phyloP scores from a whole-genome alignment of 345 rosid species.

The Orychophragmus violaceus region DNA sequence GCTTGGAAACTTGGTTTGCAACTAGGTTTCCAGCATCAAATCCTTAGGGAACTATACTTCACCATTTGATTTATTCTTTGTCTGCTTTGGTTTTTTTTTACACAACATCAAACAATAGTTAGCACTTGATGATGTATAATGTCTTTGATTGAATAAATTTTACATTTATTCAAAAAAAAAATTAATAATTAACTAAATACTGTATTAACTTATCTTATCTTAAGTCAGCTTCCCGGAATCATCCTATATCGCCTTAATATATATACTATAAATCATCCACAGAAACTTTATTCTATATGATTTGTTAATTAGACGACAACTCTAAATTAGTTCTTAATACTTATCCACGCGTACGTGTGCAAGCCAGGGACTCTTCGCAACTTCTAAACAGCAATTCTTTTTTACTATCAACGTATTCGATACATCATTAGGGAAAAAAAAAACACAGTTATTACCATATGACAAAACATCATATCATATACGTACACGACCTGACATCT shows the following conservation, averaged over 20 bases:
- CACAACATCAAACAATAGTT: too few relatives aligned
- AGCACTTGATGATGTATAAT: too few relatives aligned
- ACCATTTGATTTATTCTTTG: too few relatives aligned
- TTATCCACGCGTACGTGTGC: constrained; percentile 3
- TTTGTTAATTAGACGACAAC: constrained; percentile 2
- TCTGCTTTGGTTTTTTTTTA: too few relatives aligned
- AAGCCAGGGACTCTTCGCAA: constrained; percentile 2
- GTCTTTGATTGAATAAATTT: too few relatives aligned
- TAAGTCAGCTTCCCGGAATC: constrained; percentile 16
- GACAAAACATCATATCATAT: constrained; percentile 29
- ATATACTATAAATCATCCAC: not conserved
- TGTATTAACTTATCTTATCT: not conserved
- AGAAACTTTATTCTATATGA: not conserved
- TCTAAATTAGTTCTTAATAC: not conserved
- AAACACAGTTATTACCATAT: constrained; percentile 4
- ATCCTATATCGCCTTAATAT: not conserved
- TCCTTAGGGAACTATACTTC: too few relatives aligned
- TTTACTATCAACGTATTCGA: not conserved
- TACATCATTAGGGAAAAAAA: not conserved
- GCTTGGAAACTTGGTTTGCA: too few relatives aligned
- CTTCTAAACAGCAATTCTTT: not conserved
- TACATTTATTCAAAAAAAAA: too few relatives aligned
- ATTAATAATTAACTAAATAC: not conserved
- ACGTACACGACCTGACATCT: constrained; percentile 18
- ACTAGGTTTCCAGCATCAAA: too few relatives aligned